phyloP scores from a whole-genome alignment of 495 filamentous ascomycete genomes.

The Penicillium herquei region DNA sequence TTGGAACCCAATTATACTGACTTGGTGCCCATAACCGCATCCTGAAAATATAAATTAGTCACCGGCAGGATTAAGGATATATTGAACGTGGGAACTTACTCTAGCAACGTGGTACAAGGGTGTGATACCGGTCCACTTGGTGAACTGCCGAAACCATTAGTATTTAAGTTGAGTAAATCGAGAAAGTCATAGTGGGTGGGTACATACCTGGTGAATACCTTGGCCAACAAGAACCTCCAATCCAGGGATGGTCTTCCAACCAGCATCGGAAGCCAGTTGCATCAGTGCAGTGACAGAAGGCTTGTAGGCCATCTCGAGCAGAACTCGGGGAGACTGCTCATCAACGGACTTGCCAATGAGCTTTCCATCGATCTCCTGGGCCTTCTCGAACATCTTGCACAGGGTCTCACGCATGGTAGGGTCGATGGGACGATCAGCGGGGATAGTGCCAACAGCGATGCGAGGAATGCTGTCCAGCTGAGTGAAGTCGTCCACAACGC shows the following conservation, averaged over 20 bases:
- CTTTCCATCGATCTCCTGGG: conserved; percentile 37
- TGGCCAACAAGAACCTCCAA: conserved; percentile 89
- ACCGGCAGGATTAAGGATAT: neutral
- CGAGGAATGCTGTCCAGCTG: conserved; percentile 54
- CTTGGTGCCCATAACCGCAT: conserved; percentile 28
- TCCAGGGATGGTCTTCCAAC: conserved; percentile 85
- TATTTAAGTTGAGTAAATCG: neutral
- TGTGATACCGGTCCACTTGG: conserved; percentile 75
- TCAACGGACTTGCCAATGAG: conserved; percentile 26
- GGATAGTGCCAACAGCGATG: conserved; percentile 86
- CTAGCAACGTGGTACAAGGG: conserved; percentile 66
- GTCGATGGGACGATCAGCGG: conserved; percentile 85
- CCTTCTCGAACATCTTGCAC: conserved; percentile 56
- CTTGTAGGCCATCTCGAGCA: conserved; percentile 97
- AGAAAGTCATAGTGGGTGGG: conserved; percentile 49
- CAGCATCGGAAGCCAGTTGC: conserved; percentile 72
- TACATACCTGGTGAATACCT: conserved; percentile 65
- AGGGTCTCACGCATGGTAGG: conserved; percentile 65
- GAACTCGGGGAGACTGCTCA: conserved; percentile 47
- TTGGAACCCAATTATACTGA: conserved; percentile 12
- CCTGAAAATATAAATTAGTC: conserved; percentile 13
- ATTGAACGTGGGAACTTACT: conserved; percentile 23
- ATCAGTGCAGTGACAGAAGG: conserved; percentile 81
- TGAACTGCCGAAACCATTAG: conserved; percentile 48
- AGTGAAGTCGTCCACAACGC: conserved; percentile 53